Base-by-base conservation (phyloP, 2,329 filamentous ascomycete genomes). In the Macrophomina phaseolina region DNA sequence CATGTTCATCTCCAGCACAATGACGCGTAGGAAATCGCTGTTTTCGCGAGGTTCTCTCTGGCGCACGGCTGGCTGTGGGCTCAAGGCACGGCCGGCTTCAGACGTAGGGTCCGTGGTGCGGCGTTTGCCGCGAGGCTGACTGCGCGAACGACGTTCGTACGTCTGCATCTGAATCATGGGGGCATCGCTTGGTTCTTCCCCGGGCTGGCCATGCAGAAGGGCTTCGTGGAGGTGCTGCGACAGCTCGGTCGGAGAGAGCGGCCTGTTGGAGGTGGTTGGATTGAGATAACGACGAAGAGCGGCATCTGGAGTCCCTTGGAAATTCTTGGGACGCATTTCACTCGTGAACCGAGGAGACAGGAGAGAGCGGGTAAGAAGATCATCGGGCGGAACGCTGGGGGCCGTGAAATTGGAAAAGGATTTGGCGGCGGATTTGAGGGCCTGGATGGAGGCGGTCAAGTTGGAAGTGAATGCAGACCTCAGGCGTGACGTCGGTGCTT, bases 1-100 rank as follows among this genome's bases (percentile, higher is more conserved):
- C 87, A 90, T 90, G 74, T 89, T 89, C 87, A 89, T 89, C 76
- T 90, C 87, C 56, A 89, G 80, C 11, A 89, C 87, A 16, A 89
- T 86, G 69, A 89, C 84, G 42, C 87, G 84, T 55, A 90, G 76
- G 73, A 90, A 90, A 71, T 89, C 84, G 69, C 84, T 81, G 74
- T 90, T 90, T 72, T 90, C 87, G 61, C 87, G 81, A 34, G 86
- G 85, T 71, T 90, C 87, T n/a, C 87, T 82, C 70, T 86, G 86
- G 11, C 86, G 84, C 16, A 83, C 80, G 60, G 81, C 76, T 2
- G 83, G 80, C 2, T 78, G 76, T 4, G 75, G 71, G 5, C 76
- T 77, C 40, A 80, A 73, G 18, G 79, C 77, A 67, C 79, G 77
- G 16, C 81, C 80, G 32, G 80, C 80, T 70, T 83, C 81, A 34